Evolutionary conservation across 129 eudicot species (phyloP).

Genomic region (Artemisia tridentata): DNA sequence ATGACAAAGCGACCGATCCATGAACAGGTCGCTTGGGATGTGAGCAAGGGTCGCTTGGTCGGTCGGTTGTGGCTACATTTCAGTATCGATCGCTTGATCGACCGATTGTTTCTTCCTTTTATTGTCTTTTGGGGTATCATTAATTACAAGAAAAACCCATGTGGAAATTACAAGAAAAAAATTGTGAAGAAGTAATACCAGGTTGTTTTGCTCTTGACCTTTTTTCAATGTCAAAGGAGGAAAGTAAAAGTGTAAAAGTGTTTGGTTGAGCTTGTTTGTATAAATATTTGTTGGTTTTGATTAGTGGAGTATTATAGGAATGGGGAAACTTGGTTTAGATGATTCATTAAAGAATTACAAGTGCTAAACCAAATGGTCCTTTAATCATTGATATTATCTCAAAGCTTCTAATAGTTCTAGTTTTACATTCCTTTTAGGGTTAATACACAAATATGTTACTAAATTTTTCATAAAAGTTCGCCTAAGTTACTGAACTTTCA

Average conservation of each 20-base stretch:
- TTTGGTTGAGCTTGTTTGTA: not conserved
- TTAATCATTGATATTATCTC: too few species aligned
- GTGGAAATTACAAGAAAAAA: conserved; percentile 31
- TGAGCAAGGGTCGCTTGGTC: too few species aligned
- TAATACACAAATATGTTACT: too few species aligned
- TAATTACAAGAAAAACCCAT: conserved; percentile 19
- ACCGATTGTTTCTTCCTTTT: too few species aligned
- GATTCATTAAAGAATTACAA: not conserved
- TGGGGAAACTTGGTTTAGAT: not conserved
- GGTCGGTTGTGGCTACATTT: too few species aligned
- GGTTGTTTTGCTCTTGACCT: conserved; percentile 24
- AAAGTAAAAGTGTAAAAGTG: conserved; percentile 1
- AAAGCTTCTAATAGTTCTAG: too few species aligned
- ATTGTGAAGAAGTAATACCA: conserved; percentile 35
- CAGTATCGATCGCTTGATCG: too few species aligned
- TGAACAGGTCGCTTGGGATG: too few species aligned
- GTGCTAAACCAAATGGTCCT: conserved; percentile 2
- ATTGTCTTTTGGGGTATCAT: conserved; percentile 22
- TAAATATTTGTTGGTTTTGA: not conserved
- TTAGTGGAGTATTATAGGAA: conserved; percentile 16
- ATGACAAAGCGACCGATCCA: too few species aligned
- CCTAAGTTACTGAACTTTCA: too few species aligned
- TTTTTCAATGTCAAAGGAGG: conserved; percentile 2
- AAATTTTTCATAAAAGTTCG: too few species aligned
- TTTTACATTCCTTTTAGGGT: too few species aligned